phyloP scores from a whole-genome alignment of 352 stramenopile species.

The Globisporangium cylindrosporum region DNA sequence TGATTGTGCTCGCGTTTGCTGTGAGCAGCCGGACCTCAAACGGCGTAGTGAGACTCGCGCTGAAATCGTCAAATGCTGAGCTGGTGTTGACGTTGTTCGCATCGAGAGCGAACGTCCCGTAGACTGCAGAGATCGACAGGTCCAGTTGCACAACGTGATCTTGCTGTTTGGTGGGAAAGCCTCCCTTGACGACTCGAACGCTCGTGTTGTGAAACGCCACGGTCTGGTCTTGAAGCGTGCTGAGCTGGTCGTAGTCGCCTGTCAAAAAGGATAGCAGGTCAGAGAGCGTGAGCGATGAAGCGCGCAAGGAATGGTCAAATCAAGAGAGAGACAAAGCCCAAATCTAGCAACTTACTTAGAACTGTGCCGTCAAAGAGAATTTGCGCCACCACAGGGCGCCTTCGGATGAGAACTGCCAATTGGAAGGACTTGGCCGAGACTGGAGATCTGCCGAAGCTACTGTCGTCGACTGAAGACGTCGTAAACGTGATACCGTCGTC shows the following conservation, averaged over 20 bases:
- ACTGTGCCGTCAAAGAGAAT: background rate
- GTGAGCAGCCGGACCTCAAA: slow-evolving; percentile 8
- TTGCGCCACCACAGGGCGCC: slow-evolving; percentile 1
- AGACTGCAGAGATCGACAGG: slow-evolving; percentile 13
- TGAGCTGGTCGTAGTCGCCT: slow-evolving; percentile 9
- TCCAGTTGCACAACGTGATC: background rate
- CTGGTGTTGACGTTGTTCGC: background rate
- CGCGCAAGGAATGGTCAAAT: background rate
- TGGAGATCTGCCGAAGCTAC: too few species aligned
- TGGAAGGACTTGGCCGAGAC: background rate
- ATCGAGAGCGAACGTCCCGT: slow-evolving; percentile 7
- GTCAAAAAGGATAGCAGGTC: background rate
- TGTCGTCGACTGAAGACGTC: slow-evolving; percentile 4
- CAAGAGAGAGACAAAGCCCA: too few species aligned
- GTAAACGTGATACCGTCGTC: background rate
- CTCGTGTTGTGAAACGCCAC: slow-evolving; percentile 11
- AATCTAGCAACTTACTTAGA: slow-evolving; percentile 3
- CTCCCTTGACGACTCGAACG: slow-evolving; percentile 1
- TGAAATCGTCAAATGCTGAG: background rate
- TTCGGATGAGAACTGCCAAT: slow-evolving; percentile 3
- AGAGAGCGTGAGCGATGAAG: background rate
- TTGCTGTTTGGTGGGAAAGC: background rate
- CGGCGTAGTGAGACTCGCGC: background rate
- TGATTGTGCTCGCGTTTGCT: slow-evolving; percentile 8
- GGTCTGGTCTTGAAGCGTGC: background rate